Base-by-base conservation (phyloP, 192 early-diverging fungal genomes). In the Phycomyces blakesleeanus region DNA sequence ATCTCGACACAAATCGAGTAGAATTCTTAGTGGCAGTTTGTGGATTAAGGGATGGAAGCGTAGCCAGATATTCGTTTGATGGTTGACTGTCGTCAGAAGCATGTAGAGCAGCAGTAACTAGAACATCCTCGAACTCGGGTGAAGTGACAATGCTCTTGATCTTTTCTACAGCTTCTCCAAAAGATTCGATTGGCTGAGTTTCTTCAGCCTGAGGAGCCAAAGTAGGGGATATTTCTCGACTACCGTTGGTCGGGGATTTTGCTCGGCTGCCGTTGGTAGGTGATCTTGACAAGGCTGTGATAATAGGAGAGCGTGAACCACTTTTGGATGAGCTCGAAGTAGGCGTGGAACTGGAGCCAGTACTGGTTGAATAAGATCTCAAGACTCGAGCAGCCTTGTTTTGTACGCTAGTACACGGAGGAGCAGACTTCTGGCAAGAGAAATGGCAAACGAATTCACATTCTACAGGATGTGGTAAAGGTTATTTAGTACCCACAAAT, bases 11-110 rank as follows among this genome's bases (percentile, higher is more conserved):
- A 67, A 92, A 91, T 29, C 78, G 66, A 22, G 82, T 77, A 58
- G 88, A 88, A 62, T 91, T 91, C 42, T 82, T 79, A 1, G 86
- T 86, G 1, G 87, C 89, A 15, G 76, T 76, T 42, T 90, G 76
- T 9, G 87, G 80, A 66, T 85, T 83, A 26, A 92, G 55, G 0
- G 86, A 60, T 8, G 71, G 64, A 25, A 67, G 41, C 10, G 47
- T 56, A 10, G 61, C 66, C 1, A 73, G 55, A 26, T 73, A 73
- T 7, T 76, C 63, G 27, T 78, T 81, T 52, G 82, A 78, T 2
- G 81, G 73, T 51, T 67, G 59, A 6, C 66, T 54, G 26, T 77
- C 64, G 53, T 78, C 69, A 15, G 69, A 55, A 37, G 74, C 64
- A 62, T 77, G 61, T 49, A 78, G 65, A 0, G 81, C 81, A 26